Conservation (phyloP, 1,139 yeast species). For the Meyerozyma carpophila region DNA sequence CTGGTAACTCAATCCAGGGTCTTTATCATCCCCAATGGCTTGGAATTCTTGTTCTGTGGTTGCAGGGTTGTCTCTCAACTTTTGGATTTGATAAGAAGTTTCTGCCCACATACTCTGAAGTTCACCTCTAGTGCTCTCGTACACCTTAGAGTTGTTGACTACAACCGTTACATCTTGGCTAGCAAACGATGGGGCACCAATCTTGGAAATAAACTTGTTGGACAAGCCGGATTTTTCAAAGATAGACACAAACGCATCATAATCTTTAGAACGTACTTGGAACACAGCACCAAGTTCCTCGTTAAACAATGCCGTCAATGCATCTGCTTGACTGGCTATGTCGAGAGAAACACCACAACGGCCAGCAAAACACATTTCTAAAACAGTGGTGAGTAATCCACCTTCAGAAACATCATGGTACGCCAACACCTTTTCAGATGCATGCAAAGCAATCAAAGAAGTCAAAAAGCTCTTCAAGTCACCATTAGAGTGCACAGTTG, state of each 20-base stretch:
- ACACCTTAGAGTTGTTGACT: slow-evolving; percentile 42
- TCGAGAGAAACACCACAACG: slow-evolving; percentile 67
- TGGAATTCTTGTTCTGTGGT: slow-evolving; percentile 84
- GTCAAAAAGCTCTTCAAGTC: slow-evolving; percentile 65
- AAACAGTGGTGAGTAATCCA: slow-evolving; percentile 78
- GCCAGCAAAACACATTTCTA: slow-evolving; percentile 97
- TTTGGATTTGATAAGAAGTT: slow-evolving; percentile 88
- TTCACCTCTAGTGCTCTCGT: slow-evolving; percentile 55
- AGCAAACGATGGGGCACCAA: slow-evolving; percentile 63
- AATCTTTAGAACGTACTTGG: slow-evolving; percentile 62
- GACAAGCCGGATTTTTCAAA: slow-evolving; percentile 57
- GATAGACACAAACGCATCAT: slow-evolving; percentile 48
- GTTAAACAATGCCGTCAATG: slow-evolving; percentile 63
- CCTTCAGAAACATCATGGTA: slow-evolving; percentile 98
- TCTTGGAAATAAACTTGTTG: slow-evolving; percentile 46
- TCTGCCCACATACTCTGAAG: slow-evolving; percentile 84
- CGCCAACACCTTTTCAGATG: slow-evolving; percentile 63
- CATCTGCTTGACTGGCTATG: slow-evolving; percentile 26
- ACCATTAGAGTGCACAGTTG: slow-evolving; percentile 70
- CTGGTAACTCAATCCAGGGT: slow-evolving; percentile 86
- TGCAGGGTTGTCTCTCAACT: slow-evolving; percentile 88
- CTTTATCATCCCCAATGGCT: slow-evolving; percentile 67
- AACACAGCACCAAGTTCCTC: slow-evolving; percentile 97
- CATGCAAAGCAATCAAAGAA: slow-evolving; percentile 68
- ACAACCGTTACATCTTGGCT: slow-evolving; percentile 46